Base-by-base conservation (phyloP, 179 eudicot genomes). In the Silene noctiflora region DNA sequence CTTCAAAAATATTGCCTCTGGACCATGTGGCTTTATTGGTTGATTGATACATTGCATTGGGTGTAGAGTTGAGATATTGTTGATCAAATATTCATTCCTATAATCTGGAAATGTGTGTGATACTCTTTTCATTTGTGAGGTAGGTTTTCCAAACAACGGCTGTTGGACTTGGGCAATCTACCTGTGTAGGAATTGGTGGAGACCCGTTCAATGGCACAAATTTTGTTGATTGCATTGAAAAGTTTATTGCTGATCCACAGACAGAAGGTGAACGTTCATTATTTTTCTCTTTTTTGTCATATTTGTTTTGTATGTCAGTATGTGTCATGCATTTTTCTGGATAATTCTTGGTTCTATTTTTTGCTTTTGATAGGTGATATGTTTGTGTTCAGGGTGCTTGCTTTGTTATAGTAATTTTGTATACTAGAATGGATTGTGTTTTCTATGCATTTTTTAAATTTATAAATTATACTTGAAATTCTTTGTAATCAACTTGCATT, bases 161-260 rank as follows among this genome's bases (percentile, higher is more conserved):
- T 62, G 98, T 93, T 82, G 98, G 98, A 75, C 89, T 96, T 61
- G 99, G 99, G 75, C 99, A 96, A 82, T 96, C 99, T 35, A 96
- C 99, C 25, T 94, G 97, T 82, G 98, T 96, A 39, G 99, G 98
- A 55, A 90, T 96, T 67, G 98, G 99, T 62, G 99, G 99, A 67
- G 99, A 96, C 84, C 99, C 99, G 85, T 96, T 96, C 79, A 96
- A 96, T 77, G 98, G 99, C 13, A 96, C 99, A 71, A 96, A 96
- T 75, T 93, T 96, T 83, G 94, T 96, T 82, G 98, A 96, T 85
- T 96, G 99, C 81, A 71, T 93, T 71, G 90, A 91, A 80, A 96
- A 89, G 78, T 96, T 96, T 85, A 88, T 96, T 79, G 88, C 82
- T 55, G 99, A 96, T 79, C 98, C 98, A 44, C 99, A 96, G 84